Conservation (phyloP, 495 filamentous ascomycete genomes). For the Trichodelitschia bisporula region DNA sequence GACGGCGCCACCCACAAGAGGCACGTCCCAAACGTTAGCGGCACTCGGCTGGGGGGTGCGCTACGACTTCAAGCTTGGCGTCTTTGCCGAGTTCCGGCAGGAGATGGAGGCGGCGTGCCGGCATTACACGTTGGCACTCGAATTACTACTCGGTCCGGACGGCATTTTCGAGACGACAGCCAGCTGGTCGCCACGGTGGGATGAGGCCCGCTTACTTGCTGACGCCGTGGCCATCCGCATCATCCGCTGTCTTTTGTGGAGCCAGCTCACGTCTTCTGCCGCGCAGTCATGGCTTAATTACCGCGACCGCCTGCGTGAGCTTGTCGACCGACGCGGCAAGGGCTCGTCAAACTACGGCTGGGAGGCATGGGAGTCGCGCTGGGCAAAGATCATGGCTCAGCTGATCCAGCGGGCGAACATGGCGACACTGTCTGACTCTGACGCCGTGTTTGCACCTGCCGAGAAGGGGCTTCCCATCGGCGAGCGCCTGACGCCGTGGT, state of each 20-base stretch:
- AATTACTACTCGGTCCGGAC: conserved; percentile 51
- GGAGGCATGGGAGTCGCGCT: conserved; percentile 70
- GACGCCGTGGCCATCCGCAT: conserved; percentile 58
- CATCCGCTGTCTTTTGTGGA: conserved; percentile 57
- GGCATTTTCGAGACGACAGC: conserved; percentile 60
- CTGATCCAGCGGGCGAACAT: conserved; percentile 39
- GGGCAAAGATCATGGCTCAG: conserved; percentile 61
- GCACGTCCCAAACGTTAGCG: conserved; percentile 64
- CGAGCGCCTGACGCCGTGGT: conserved; percentile 50
- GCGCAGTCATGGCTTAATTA: conserved; percentile 55
- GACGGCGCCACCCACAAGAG: conserved; percentile 58
- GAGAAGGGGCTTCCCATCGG: conserved; percentile 41
- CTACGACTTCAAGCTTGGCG: conserved; percentile 77
- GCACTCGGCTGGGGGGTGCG: conserved; percentile 70
- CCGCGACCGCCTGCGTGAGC: conserved; percentile 37
- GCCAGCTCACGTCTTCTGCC: conserved; percentile 45
- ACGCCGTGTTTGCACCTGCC: too few relatives aligned
- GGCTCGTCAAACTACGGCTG: conserved; percentile 66
- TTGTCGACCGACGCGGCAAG: conserved; percentile 59
- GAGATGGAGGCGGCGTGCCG: conserved; percentile 69
- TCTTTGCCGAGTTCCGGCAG: conserved; percentile 74
- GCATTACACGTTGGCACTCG: conserved; percentile 67
- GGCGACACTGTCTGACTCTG: conserved; percentile 18
- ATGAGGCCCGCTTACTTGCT: conserved; percentile 58
- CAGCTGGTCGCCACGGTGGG: conserved; percentile 66